These are phyloP conservation scores for Rhodotorula babjevae DNA, from an alignment of 768 basidiomycete genomes.

Conservation along the genomic window DNA sequence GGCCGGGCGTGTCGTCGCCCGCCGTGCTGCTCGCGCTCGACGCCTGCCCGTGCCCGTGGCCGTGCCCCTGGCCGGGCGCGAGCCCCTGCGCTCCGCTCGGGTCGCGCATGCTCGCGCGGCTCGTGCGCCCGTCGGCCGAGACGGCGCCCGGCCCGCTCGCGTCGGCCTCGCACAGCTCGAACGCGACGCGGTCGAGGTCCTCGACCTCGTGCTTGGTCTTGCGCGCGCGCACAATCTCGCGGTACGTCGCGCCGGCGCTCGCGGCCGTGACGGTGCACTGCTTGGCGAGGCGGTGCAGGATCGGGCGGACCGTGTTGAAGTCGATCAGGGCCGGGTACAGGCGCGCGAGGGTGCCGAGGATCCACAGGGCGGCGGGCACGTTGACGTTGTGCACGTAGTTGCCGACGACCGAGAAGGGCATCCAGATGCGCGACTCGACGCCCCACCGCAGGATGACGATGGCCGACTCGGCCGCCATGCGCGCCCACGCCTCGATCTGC, in stretches of 20 bases:
- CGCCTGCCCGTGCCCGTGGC: no score
- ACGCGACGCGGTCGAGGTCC: slow-evolving; percentile 33
- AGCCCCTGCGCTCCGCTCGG: neutral
- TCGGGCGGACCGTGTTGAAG: slow-evolving; percentile 17
- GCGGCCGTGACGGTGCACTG: slow-evolving; percentile 27
- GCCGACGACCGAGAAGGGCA: slow-evolving; percentile 32
- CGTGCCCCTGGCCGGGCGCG: neutral
- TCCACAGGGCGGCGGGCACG: slow-evolving; percentile 22
- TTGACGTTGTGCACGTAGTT: slow-evolving; percentile 29
- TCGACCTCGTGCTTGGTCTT: slow-evolving; percentile 27
- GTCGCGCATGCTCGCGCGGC: neutral
- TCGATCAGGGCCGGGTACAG: slow-evolving; percentile 27
- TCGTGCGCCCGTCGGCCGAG: neutral
- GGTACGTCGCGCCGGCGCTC: slow-evolving; percentile 11
- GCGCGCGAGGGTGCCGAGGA: slow-evolving; percentile 5
- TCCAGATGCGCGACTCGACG: slow-evolving; percentile 36
- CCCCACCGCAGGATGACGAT: slow-evolving; percentile 32
- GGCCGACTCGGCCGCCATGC: slow-evolving; percentile 21
- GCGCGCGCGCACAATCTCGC: slow-evolving; percentile 26
- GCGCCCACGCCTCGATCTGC: slow-evolving; percentile 17
- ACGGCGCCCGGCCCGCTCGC: neutral
- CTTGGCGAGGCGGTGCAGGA: slow-evolving; percentile 36
- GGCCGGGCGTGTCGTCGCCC: neutral
- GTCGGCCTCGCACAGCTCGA: slow-evolving; percentile 17
- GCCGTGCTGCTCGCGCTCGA: neutral